These are phyloP conservation scores for Nakazawaea sp. DNA, from an alignment of 805 yeast species.

Conservation along the genomic window DNA sequence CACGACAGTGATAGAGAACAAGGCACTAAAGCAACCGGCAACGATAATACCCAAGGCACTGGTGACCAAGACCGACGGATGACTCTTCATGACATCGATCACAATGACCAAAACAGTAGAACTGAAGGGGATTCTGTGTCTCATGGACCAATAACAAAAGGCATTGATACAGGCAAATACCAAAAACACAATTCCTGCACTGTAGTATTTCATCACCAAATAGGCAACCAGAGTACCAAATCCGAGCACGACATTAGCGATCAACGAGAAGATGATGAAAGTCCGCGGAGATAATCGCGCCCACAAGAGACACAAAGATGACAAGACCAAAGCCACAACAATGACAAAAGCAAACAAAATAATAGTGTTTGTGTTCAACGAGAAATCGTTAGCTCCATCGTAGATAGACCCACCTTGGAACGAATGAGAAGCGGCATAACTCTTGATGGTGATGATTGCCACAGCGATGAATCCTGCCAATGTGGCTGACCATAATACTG, in stretches of 20 bases:
- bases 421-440: constrained; percentile 49
- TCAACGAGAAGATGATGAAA: constrained; percentile 64
- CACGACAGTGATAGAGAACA: constrained; percentile 63
- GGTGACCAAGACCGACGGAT: constrained; percentile 63
- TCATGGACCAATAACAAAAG: constrained; percentile 66
- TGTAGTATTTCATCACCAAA: constrained; percentile 59
- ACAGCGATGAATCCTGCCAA: constrained; percentile 64
- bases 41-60: constrained; percentile 54
- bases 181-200: constrained; percentile 73
- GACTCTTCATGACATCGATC: constrained; percentile 68
- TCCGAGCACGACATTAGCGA: constrained; percentile 60
- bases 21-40: constrained; percentile 54
- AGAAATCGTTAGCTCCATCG: constrained; percentile 40
- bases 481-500: constrained; percentile 38
- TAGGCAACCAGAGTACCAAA: constrained; percentile 74
- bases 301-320: constrained; percentile 45
- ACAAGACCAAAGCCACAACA: constrained; percentile 50
- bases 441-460: constrained; percentile 61
- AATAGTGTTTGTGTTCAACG: constrained; percentile 70
- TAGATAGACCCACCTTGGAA: constrained; percentile 62
- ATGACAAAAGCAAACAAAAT: constrained; percentile 62
- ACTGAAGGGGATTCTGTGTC: constrained; percentile 67
- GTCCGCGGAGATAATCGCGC: constrained; percentile 61
- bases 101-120: constrained; percentile 62
- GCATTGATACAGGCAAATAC: constrained; percentile 60